Evolutionary conservation across 2,329 filamentous ascomycete species (phyloP).

Genomic region (Arthroderma sp.): DNA sequence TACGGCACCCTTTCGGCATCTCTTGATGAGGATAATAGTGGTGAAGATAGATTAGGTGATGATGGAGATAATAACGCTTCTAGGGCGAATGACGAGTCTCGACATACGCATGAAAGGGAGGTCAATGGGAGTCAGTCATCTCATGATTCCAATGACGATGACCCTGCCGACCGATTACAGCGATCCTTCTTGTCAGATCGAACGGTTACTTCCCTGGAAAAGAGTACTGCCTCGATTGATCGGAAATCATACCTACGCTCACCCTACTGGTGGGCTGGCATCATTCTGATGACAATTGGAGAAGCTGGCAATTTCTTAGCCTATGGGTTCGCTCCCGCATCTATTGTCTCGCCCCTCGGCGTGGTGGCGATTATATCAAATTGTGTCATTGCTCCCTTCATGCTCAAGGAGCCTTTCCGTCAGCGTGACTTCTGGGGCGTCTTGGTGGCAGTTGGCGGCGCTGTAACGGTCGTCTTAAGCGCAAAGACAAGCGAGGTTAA

Average conservation of each 20-base stretch:
- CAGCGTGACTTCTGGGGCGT: conserved; percentile 78
- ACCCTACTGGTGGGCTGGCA: conserved; percentile 92
- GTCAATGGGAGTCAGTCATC: background rate
- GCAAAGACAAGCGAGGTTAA: conserved; percentile 82
- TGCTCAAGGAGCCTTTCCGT: conserved; percentile 85
- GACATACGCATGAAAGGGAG: conserved; percentile 3
- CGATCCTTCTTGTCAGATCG: conserved; percentile 28
- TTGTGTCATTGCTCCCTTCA: conserved; percentile 85
- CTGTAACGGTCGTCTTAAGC: conserved; percentile 84
- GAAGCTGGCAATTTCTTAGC: conserved; percentile 95
- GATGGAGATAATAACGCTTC: background rate
- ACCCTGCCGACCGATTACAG: conserved; percentile 25
- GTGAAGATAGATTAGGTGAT: no score
- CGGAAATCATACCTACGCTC: conserved; percentile 71
- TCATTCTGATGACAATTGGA: conserved; percentile 81
- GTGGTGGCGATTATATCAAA: conserved; percentile 96
- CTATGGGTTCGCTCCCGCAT: conserved; percentile 93
- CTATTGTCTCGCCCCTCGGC: conserved; percentile 88
- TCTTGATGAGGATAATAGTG: conserved; percentile 19
- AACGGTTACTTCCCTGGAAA: conserved; percentile 26
- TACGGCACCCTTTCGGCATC: background rate
- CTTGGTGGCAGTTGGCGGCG: conserved; percentile 70
- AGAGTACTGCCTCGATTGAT: conserved; percentile 27
- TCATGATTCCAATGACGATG: conserved; percentile 14
- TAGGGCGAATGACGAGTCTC: conserved; percentile 17